Evolutionary conservation across 495 filamentous ascomycete genomes (phyloP).

Genomic region (Bathelium albidoporum): DNA sequence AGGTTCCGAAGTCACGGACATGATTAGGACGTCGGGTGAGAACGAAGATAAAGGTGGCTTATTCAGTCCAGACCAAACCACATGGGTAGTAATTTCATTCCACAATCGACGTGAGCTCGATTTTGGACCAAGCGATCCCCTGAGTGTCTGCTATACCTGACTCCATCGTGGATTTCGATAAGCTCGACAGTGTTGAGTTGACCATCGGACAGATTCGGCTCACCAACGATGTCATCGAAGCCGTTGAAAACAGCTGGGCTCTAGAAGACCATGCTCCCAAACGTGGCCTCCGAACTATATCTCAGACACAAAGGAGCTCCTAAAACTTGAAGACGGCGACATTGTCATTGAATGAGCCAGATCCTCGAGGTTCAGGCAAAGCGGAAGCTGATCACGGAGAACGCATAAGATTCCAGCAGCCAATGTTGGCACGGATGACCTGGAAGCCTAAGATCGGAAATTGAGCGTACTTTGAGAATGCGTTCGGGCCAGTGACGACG

Average conservation of each 20-base stretch:
- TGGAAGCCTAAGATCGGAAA: too few species aligned
- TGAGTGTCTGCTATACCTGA: too few species aligned
- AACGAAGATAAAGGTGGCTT: neutral
- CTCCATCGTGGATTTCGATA: neutral
- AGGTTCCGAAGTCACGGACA: neutral
- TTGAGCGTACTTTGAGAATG: too few species aligned
- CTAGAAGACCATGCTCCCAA: neutral
- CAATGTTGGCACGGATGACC: too few species aligned
- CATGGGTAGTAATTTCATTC: too few species aligned
- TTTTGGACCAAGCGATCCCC: too few species aligned
- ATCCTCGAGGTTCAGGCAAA: too few species aligned
- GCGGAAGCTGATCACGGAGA: too few species aligned
- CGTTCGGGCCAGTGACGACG: neutral
- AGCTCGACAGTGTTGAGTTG: neutral
- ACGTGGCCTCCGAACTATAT: neutral
- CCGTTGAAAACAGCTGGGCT: neutral
- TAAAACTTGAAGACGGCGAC: neutral
- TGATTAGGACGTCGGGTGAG: neutral
- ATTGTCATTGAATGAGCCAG: neutral
- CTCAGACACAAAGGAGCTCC: neutral
- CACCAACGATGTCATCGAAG: constrained; percentile 1
- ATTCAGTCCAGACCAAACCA: too few species aligned
- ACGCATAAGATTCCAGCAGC: too few species aligned
- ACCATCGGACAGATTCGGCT: neutral
- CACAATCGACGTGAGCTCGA: too few species aligned